Evolutionary conservation across 164 flowering plant genomes (phyloP).

Genomic region (Nymphaea thermarum): DNA sequence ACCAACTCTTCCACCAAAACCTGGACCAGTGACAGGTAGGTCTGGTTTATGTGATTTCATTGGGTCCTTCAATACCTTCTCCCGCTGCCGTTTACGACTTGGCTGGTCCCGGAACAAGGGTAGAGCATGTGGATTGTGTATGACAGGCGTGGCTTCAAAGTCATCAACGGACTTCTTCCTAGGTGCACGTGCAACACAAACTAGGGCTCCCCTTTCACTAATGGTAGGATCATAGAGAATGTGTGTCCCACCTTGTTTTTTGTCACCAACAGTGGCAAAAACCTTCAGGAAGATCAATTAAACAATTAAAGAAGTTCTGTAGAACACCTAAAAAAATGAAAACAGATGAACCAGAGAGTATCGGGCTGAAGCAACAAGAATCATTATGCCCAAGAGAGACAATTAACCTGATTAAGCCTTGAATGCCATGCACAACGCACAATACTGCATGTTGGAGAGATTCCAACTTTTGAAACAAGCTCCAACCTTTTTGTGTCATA

Average conservation of each 20-base stretch:
- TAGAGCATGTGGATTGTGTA: constrained; percentile 97
- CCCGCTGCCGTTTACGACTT: constrained; percentile 90
- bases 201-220: constrained; percentile 96
- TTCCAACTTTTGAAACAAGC: constrained; percentile 82
- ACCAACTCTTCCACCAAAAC: constrained; percentile 95
- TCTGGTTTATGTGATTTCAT: constrained; percentile 91
- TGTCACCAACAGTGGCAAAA: constrained; percentile 81
- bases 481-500: constrained; percentile 73
- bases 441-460: constrained; percentile 85
- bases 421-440: constrained; percentile 97
- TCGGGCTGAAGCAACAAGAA: neutral
- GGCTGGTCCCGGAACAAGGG: constrained; percentile 96
- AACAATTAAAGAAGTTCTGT: neutral
- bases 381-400: constrained; percentile 6
- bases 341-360: neutral
- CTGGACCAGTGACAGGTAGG: constrained; percentile 87
- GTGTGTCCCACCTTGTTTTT: constrained; percentile 90
- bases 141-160: constrained; percentile 65
- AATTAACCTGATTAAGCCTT: constrained; percentile 71
- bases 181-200: constrained; percentile 94
- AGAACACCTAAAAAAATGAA: neutral
- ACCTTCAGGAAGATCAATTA: constrained; percentile 25
- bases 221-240: constrained; percentile 79
- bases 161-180: constrained; percentile 89
- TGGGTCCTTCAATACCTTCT: constrained; percentile 90